These are phyloP conservation scores for Daldinia decipiens DNA, from an alignment of 495 filamentous ascomycete genomes.

Conservation along the genomic window DNA sequence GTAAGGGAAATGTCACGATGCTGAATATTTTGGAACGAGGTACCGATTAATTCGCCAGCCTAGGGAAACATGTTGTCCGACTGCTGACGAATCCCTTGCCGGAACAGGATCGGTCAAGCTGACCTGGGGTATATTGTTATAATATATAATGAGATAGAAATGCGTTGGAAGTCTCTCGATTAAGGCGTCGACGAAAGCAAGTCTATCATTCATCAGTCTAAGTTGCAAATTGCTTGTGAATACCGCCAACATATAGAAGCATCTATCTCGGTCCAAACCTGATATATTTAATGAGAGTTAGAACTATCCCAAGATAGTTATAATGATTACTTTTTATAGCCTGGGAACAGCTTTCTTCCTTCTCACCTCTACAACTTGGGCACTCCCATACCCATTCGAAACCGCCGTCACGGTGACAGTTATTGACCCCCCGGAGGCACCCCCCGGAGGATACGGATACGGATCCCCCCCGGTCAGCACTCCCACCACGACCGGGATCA, in stretches of 20 bases:
- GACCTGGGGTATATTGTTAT: neutral
- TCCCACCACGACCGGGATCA: neutral
- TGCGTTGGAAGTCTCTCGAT: neutral
- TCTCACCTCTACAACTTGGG: neutral
- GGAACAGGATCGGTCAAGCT: neutral
- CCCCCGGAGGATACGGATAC: conserved; percentile 1
- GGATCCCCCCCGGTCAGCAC: neutral
- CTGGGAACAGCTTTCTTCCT: conserved; percentile 4
- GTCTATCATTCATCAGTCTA: no score
- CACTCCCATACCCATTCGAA: conserved; percentile 2
- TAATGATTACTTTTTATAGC: neutral
- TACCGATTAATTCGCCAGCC: neutral
- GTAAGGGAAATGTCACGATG: neutral
- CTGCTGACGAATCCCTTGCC: conserved; percentile 8
- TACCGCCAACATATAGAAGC: neutral
- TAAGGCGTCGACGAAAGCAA: neutral
- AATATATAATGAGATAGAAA: neutral
- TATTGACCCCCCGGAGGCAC: neutral
- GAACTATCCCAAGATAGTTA: neutral
- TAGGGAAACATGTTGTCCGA: neutral
- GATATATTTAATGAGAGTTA: neutral
- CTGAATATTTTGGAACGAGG: neutral
- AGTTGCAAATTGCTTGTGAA: neutral
- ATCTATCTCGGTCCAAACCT: neutral
- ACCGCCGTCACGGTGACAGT: neutral